Conservation (phyloP, 2,329 filamentous ascomycete genomes). For the Pseudogymnoascus sp. region DNA sequence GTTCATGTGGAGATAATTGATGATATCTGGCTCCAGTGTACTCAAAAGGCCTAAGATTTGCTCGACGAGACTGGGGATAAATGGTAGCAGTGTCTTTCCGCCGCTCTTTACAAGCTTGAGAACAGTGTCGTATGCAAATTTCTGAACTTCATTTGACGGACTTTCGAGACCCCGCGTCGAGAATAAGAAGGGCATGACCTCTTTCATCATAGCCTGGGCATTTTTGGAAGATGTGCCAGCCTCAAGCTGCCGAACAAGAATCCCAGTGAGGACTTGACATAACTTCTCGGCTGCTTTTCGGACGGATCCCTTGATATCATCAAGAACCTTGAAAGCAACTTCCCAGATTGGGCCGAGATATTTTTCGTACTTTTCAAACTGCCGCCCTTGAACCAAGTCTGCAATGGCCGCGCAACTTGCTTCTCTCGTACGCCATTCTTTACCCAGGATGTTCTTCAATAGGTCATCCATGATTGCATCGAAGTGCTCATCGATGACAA, state of each 20-base stretch:
- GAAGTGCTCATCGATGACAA: constrained; percentile 73
- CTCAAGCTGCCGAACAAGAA: constrained; percentile 78
- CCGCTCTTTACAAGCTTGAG: constrained; percentile 86
- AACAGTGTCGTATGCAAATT: constrained; percentile 75
- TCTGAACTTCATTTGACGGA: constrained; percentile 76
- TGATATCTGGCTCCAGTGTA: constrained; percentile 77
- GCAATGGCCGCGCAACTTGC: constrained; percentile 86
- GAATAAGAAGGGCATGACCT: constrained; percentile 83
- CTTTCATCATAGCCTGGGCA: constrained; percentile 71
- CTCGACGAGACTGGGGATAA: constrained; percentile 74
- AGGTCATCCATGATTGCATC: constrained; percentile 84
- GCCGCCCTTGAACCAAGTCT: constrained; percentile 76
- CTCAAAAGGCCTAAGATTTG: constrained; percentile 76
- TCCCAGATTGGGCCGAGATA: constrained; percentile 83
- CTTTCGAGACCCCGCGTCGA: constrained; percentile 87
- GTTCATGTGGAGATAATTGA: constrained; percentile 90
- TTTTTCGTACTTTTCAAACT: constrained; percentile 69
- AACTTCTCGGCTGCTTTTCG: constrained; percentile 72
- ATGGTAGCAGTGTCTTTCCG: constrained; percentile 69
- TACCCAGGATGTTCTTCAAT: constrained; percentile 75
- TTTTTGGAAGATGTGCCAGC: constrained; percentile 64
- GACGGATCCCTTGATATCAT: constrained; percentile 92
- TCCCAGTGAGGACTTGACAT: constrained; percentile 76
- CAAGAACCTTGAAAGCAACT: constrained; percentile 80
- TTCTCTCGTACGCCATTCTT: constrained; percentile 89